phyloP scores from a whole-genome alignment of 2,329 filamentous ascomycete genomes.

The Leptographium lundbergii region DNA sequence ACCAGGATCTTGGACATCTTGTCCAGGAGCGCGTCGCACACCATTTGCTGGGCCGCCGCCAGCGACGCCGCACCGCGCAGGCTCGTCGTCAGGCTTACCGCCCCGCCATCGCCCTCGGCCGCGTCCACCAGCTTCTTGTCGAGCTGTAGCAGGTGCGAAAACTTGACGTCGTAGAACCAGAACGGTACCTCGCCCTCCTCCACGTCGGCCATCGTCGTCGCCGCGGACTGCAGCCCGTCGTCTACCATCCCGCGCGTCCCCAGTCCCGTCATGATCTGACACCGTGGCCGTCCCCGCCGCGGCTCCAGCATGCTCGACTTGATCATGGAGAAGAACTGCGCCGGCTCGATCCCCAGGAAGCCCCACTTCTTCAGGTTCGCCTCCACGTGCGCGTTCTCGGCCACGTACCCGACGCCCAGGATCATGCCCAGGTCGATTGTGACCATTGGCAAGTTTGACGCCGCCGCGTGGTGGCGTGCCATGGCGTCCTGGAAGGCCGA shows the following conservation, averaged over 20 bases:
- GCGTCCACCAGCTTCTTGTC: background rate
- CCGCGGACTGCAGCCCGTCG: background rate
- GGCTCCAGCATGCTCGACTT: background rate
- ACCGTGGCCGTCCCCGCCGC: background rate
- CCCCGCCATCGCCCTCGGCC: background rate
- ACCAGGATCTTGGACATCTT: conserved; percentile 8
- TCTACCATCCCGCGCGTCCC: background rate
- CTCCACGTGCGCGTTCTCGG: background rate
- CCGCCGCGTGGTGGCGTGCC: too few relatives aligned
- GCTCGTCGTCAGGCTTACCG: background rate
- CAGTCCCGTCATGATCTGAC: background rate
- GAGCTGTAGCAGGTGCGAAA: background rate
- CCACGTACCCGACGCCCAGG: too few relatives aligned
- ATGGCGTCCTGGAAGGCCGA: conserved; percentile 23
- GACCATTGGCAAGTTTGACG: too few relatives aligned
- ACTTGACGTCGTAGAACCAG: background rate
- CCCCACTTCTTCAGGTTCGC: background rate
- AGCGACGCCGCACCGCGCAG: conserved; percentile 1
- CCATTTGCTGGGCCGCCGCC: conserved; percentile 15
- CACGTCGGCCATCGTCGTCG: too few relatives aligned
- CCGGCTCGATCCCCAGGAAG: background rate
- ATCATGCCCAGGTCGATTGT: too few relatives aligned
- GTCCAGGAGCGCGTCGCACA: conserved; percentile 5
- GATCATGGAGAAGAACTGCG: background rate
- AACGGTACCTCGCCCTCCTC: background rate